Percentiles rank a stretch among this genome's conserved stretches.
These are phyloP conservation scores for Pouteria glomerata DNA, from an alignment of 148 eudicot species.

Conservation along the genomic window DNA sequence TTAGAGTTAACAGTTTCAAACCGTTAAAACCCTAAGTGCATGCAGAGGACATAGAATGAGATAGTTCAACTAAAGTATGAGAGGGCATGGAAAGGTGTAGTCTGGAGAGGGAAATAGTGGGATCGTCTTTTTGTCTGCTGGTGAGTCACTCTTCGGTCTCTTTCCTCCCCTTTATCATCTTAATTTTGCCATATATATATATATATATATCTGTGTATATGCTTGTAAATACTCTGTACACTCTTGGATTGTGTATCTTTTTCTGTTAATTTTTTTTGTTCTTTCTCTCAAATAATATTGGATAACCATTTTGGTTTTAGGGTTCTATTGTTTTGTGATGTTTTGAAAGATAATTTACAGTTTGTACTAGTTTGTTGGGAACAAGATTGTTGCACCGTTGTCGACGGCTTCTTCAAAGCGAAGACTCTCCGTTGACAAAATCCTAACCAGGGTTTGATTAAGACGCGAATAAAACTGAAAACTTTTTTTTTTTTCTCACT, in stretches of 20 bases:
- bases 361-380: neutral
- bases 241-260: neutral
- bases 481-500: too few relatives aligned
- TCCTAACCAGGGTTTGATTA: too few relatives aligned
- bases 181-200: neutral
- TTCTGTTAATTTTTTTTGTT: neutral
- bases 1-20: too few relatives aligned
- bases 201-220: neutral
- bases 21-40: too few relatives aligned
- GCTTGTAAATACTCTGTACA: too few relatives aligned
- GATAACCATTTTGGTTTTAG: neutral
- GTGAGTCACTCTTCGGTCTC: neutral
- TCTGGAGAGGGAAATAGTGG: constrained; percentile 15
- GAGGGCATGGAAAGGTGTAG: constrained; percentile 25
- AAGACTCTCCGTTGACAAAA: too few relatives aligned
- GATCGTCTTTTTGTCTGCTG: constrained; percentile 11
- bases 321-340: neutral
- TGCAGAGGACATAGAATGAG: too few relatives aligned
- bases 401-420: too few relatives aligned
- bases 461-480: too few relatives aligned
- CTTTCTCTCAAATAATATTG: neutral
- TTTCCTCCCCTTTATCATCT: neutral
- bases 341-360: neutral
- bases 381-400: too few relatives aligned
- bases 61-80: too few relatives aligned